Percentiles rank a stretch among this genome's conserved stretches.
These are phyloP conservation scores for Ceratobasidium papillatum DNA, from an alignment of 1,284 basidiomycete genomes.

Conservation along the genomic window DNA sequence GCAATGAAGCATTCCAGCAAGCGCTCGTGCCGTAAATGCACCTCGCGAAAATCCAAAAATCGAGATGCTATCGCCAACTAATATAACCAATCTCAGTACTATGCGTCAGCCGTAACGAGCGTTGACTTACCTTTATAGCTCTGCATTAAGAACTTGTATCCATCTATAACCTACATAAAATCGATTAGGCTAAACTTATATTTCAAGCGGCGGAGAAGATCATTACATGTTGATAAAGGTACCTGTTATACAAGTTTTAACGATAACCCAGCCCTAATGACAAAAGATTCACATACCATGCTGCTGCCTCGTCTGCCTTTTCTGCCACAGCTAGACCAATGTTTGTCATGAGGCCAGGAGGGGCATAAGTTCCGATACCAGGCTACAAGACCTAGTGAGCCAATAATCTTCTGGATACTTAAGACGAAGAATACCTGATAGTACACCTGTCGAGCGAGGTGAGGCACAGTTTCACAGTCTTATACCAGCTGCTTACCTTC, in stretches of 20 bases:
- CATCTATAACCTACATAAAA: constrained; percentile 39
- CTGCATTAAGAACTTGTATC: constrained; percentile 35
- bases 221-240: constrained; percentile 35
- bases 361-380: constrained; percentile 17
- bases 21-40: constrained; percentile 42
- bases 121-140: constrained; percentile 5
- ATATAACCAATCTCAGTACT: background rate
- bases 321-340: background rate
- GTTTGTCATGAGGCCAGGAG: background rate
- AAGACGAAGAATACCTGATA: constrained; percentile 9
- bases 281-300: background rate
- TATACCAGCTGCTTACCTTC: background rate
- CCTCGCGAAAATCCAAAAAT: constrained; percentile 43
- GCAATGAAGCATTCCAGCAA: constrained; percentile 42
- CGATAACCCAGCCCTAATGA: background rate
- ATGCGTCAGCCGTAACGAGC: background rate
- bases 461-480: background rate
- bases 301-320: constrained; percentile 10
- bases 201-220: no score
- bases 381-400: constrained; percentile 6
- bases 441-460: background rate
- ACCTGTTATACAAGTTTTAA: background rate
- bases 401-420: no score
- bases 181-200: background rate
- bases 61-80: constrained; percentile 38